phyloP scores from a whole-genome alignment of 371 early-diverging fungal genomes.

The Lichtheimia corymbifera region DNA sequence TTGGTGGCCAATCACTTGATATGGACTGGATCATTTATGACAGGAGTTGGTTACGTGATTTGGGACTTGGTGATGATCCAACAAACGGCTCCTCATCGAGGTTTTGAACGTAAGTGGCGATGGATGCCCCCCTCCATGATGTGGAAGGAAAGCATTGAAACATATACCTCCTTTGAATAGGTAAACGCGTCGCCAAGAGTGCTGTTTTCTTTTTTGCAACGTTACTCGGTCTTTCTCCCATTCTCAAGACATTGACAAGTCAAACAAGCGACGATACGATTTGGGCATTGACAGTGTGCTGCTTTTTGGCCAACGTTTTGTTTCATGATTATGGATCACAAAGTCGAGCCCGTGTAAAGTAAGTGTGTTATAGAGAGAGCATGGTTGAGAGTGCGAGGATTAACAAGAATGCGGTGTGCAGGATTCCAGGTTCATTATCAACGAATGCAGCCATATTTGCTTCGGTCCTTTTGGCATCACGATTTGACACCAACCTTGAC shows the following conservation, averaged over 20 bases:
- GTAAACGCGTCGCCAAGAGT: constrained; percentile 68
- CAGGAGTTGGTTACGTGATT: constrained; percentile 65
- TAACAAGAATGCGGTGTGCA: constrained; percentile 8
- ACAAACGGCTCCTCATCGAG: constrained; percentile 38
- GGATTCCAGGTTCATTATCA: constrained; percentile 91
- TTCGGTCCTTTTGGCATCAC: constrained; percentile 91
- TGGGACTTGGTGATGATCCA: constrained; percentile 63
- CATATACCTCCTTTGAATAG: constrained; percentile 28
- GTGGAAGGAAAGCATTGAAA: not conserved
- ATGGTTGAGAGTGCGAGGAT: not conserved
- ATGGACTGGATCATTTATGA: constrained; percentile 56
- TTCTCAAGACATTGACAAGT: constrained; percentile 89
- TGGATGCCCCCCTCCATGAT: no score
- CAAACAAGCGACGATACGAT: constrained; percentile 92
- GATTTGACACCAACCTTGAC: constrained; percentile 77
- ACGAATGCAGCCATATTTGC: constrained; percentile 96
- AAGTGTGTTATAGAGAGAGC: constrained; percentile 13
- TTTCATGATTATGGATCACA: constrained; percentile 87
- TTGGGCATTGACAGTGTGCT: constrained; percentile 85
- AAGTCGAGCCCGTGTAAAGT: constrained; percentile 52
- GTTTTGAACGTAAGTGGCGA: constrained; percentile 54
- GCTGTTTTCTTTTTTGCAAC: constrained; percentile 77
- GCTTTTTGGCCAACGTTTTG: constrained; percentile 83
- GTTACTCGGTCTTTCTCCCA: constrained; percentile 87
- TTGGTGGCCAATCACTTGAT: constrained; percentile 65